Conservation (phyloP, 805 yeast species). For the Candida incommunis region DNA sequence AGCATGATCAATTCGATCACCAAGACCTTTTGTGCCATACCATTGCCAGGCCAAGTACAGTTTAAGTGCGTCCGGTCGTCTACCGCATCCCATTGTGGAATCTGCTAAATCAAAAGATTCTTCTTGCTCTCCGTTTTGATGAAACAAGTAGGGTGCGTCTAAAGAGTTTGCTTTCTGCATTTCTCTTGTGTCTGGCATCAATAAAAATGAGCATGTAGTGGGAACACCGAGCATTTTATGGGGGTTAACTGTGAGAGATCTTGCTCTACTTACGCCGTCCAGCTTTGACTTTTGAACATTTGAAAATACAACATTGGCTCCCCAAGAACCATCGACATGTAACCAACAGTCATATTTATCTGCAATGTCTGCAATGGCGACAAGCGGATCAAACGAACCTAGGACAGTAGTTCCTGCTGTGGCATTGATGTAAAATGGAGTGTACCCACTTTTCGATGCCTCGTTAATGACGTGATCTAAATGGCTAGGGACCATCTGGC, state of each 20-base stretch:
- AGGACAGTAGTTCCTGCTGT: constrained; percentile 86
- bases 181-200: constrained; percentile 50
- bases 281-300: constrained; percentile 30
- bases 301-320: constrained; percentile 70
- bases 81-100: constrained; percentile 87
- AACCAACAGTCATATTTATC: constrained; percentile 49
- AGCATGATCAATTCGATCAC: constrained; percentile 57
- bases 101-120: constrained; percentile 64
- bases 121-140: constrained; percentile 38
- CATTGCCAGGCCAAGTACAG: constrained; percentile 70
- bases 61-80: constrained; percentile 71
- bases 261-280: constrained; percentile 49
- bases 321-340: constrained; percentile 87
- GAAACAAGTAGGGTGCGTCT: constrained; percentile 71
- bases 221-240: constrained; percentile 88
- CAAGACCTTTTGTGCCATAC: constrained; percentile 58
- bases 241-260: constrained; percentile 70
- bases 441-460: constrained; percentile 38
- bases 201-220: constrained; percentile 46
- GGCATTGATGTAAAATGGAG: constrained; percentile 64
- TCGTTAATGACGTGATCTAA: constrained; percentile 32
- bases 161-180: constrained; percentile 66
- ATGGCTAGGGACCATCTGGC: constrained; percentile 38
- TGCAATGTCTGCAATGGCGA: constrained; percentile 39
- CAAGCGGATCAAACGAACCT: constrained; percentile 67